These are phyloP conservation scores for Kuraishia piskuri DNA, from an alignment of 805 yeast genomes.

Conservation along the genomic window DNA sequence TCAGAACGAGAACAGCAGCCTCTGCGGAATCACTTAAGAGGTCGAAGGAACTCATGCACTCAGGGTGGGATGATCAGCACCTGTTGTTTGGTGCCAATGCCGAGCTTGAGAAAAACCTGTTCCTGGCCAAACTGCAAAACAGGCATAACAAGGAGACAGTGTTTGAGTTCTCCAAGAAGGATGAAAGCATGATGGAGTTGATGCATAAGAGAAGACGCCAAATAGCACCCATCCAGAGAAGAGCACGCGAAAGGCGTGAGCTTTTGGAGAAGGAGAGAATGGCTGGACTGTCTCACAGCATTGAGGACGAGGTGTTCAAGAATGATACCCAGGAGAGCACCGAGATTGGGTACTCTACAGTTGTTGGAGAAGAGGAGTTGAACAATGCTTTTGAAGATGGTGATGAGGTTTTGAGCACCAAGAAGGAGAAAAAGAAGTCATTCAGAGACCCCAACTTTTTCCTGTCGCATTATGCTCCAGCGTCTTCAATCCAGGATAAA, in stretches of 20 bases:
- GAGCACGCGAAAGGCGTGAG: constrained; percentile 63
- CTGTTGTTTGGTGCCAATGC: constrained; percentile 67
- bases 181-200: constrained; percentile 64
- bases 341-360: constrained; percentile 24
- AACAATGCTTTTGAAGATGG: constrained; percentile 43
- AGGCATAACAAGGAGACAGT: constrained; percentile 82
- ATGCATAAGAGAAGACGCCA: constrained; percentile 85
- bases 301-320: constrained; percentile 66
- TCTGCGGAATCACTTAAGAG: constrained; percentile 81
- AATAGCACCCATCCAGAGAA: constrained; percentile 78
- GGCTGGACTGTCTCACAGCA: constrained; percentile 64
- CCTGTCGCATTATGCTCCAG: constrained; percentile 86
- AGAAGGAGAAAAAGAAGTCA: constrained; percentile 30
- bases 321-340: constrained; percentile 30
- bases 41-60: constrained; percentile 62
- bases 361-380: constrained; percentile 38
- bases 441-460: constrained; percentile 75
- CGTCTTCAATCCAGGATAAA: constrained; percentile 70
- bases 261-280: constrained; percentile 63
- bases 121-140: constrained; percentile 63
- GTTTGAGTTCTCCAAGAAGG: constrained; percentile 74
- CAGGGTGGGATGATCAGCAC: constrained; percentile 89
- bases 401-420: constrained; percentile 25
- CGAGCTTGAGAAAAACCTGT: constrained; percentile 64
- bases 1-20: constrained; percentile 80